Evolutionary conservation across 306 rosid species (phyloP).

Genomic region (Amphicarpaea edgeworthii): DNA sequence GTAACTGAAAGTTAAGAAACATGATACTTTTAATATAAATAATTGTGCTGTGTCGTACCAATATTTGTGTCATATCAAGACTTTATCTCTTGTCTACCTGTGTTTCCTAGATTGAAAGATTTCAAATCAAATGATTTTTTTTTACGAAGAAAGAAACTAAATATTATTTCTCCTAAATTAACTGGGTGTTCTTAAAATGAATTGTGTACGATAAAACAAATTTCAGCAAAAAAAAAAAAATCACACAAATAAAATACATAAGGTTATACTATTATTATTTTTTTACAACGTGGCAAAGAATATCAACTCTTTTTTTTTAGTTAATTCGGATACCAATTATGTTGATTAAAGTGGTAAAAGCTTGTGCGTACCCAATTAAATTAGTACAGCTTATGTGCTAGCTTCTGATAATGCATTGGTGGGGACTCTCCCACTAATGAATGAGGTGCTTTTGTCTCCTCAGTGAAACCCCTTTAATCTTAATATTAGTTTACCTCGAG

Average conservation of each 20-base stretch:
- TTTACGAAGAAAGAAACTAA: background rate
- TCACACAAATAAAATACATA: no score
- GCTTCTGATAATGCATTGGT: background rate
- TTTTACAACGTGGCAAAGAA: no score
- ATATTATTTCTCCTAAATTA: background rate
- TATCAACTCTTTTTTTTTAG: no score
- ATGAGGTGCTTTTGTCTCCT: background rate
- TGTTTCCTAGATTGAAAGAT: background rate
- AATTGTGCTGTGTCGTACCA: background rate
- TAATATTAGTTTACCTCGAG: no score
- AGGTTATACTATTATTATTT: no score
- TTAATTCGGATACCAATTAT: no score
- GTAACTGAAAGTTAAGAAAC: constrained; percentile 7
- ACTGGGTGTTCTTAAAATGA: no score
- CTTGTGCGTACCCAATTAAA: no score
- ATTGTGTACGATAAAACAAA: no score
- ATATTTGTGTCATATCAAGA: constrained; percentile 1
- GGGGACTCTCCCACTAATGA: background rate
- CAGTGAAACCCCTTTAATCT: background rate
- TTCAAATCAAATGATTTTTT: background rate
- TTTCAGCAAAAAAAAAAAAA: no score
- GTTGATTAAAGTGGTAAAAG: no score
- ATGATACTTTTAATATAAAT: background rate
- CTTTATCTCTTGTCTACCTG: background rate
- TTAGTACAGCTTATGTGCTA: background rate